phyloP scores from a whole-genome alignment of 768 basidiomycete species.

The Mycena galopus region DNA sequence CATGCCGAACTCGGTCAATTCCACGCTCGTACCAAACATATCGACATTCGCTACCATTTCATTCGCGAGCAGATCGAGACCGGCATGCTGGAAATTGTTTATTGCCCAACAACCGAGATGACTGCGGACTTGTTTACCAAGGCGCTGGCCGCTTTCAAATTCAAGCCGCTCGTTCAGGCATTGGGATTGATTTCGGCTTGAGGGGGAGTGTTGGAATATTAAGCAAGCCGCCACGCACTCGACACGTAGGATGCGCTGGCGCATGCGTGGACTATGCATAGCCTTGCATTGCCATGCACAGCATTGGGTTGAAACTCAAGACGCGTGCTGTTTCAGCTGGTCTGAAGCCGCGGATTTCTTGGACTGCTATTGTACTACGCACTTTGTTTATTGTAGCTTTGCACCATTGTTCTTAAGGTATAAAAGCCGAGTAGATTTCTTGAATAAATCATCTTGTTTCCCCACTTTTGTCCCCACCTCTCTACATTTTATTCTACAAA shows the following conservation, averaged over 20 bases:
- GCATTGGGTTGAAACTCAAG: too few species aligned
- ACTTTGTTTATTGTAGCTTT: background rate
- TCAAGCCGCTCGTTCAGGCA: conserved; percentile 18
- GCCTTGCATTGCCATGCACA: too few species aligned
- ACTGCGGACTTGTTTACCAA: conserved; percentile 26
- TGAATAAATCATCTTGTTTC: background rate
- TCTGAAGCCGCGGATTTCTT: background rate
- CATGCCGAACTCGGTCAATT: conserved; percentile 23
- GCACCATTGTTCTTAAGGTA: conserved; percentile 2
- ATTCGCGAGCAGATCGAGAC: conserved; percentile 13
- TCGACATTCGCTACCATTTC: conserved; percentile 26
- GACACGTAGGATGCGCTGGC: too few species aligned
- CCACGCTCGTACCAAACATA: conserved; percentile 24
- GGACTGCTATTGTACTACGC: background rate
- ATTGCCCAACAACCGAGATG: conserved; percentile 28
- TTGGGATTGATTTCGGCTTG: conserved; percentile 25
- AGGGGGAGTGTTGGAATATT: conserved; percentile 28
- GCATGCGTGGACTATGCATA: too few species aligned
- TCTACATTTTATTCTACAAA: too few species aligned
- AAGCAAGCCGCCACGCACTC: too few species aligned
- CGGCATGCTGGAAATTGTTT: conserved; percentile 3
- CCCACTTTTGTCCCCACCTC: too few species aligned
- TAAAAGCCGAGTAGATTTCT: background rate
- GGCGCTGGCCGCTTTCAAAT: conserved; percentile 21
- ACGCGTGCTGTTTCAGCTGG: background rate